Evolutionary conservation across 2,329 filamentous ascomycete genomes (phyloP), one percentile per base, ranked within the genome.

Genomic region (Exophiala phaeomuriformis): DNA sequence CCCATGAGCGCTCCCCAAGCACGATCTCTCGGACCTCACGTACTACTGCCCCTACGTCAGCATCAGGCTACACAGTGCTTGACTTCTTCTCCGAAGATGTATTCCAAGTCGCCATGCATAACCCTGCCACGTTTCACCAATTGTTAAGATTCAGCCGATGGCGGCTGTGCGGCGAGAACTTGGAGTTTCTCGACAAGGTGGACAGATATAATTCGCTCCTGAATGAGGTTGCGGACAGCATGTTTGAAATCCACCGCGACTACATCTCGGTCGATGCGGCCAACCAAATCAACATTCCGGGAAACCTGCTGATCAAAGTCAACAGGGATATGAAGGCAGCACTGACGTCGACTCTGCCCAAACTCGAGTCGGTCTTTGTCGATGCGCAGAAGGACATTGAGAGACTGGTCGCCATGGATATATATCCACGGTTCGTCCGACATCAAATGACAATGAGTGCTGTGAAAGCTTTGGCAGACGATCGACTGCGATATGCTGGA

Each of bases 401-500:
- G 59, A 69, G 68, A 35, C 62, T 75, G 1, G 65, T 79, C 2
- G 64, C 70, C 0, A 65, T 64, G 2, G 73, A 77, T 35, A 67
- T 78, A 12, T 80, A 78, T 51, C 76, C 77, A 1, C 69, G 72
- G 19, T 80, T 80, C 58, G 76, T 80, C 27, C 75, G 74, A 49
- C 70, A 75, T 51, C 77, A 80, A 61, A 66, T 80, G 49, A 73
- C 72, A 0, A 64, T 72, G 31, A 73, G 72, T 47, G 75, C 75
- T 3, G 69, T 70, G 2, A 65, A 68, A 36, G 74, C 77, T 1
- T 64, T 81, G 2, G 69, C 74, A 3, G 67, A 71, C 53, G 29
- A 52, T 27, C 49, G 49, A 3, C 69, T 47, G 28, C 68, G 64
- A 54, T 82, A 76, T 49, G 74, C 75, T 2, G 81, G 81, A 0